These are phyloP conservation scores for Panaeolus papilionaceus DNA, from an alignment of 768 basidiomycete genomes.

Conservation along the genomic window DNA sequence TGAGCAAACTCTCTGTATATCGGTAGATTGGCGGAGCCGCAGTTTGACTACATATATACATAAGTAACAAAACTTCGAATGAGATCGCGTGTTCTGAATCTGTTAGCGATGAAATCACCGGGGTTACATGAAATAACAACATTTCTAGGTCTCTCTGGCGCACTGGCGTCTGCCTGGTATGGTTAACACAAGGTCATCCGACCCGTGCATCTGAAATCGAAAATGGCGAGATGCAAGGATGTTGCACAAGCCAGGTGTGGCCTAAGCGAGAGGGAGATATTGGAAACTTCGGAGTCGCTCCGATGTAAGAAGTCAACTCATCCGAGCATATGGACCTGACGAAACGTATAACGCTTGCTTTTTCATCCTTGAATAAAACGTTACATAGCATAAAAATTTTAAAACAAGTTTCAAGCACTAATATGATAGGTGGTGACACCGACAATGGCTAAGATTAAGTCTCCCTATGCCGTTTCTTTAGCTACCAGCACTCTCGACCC, in stretches of 20 bases:
- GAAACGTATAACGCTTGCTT: background rate
- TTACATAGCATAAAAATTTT: background rate
- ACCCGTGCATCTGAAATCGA: background rate
- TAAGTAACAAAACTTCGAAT: background rate
- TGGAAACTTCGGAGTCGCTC: conserved; percentile 9
- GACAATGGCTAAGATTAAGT: conserved; percentile 7
- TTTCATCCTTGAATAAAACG: background rate
- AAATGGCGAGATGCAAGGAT: conserved; percentile 6
- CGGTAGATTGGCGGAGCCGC: conserved; percentile 13
- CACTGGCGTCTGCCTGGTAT: conserved; percentile 6
- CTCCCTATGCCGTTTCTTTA: conserved; percentile 11
- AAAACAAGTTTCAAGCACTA: background rate
- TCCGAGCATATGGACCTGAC: conserved; percentile 2
- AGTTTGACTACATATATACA: background rate
- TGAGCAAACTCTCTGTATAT: background rate
- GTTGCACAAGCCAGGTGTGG: background rate
- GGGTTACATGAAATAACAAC: conserved; percentile 13
- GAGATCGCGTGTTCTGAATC: conserved; percentile 5
- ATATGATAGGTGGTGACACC: background rate
- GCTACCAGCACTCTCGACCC: conserved; percentile 8
- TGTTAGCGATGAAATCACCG: conserved; percentile 10
- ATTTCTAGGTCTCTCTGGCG: conserved; percentile 5
- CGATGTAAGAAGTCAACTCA: background rate
- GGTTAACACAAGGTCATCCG: conserved; percentile 11
- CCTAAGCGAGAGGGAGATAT: conserved; percentile 12